Evolutionary conservation across 2,329 filamentous ascomycete species (phyloP), one percentile per base, ranked within the genome.

Genomic region (Nigrospora sphaerica): DNA sequence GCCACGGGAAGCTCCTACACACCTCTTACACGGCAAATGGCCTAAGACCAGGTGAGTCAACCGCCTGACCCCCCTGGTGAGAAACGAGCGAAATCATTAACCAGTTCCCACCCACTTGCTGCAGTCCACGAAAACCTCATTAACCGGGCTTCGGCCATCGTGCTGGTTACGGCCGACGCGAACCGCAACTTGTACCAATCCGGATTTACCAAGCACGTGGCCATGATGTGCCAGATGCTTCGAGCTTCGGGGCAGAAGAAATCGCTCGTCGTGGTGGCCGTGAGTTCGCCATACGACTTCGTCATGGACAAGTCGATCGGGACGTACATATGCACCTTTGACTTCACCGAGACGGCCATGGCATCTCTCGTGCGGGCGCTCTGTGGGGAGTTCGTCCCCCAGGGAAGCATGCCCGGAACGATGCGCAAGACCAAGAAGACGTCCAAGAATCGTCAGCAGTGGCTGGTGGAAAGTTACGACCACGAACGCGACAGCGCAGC

Each of bases 211-310:
- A 97, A 96, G 62, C 92, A 97, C 54, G 88, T 96, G 10, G 86
- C 91, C 12, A 93, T 95, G 85, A 92, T 96, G 67, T 96, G 91
- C 67, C 88, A 87, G 18, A 86, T 90, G 80, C 77, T 89, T 47
- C 80, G 82, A 7, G 81, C 84, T 7, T 79, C 78, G 13, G 86
- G 86, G 2, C 86, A 90, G 60, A 88, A 93, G 63, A 96, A 95
- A 66, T 88, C 91, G 1, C 70, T 96, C 34, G 83, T 96, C 19
- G 92, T 96, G 4, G 86, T 96, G 9, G 87, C 92, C 1, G 91
- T 95, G 54, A 95, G 90, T 66, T 96, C 91, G 1, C 92, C 92
- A 0, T 97, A 96, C 64, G 92, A 97, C 63, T 97, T 97, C 62
- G 90, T 89, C 39, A 90, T 92, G 78, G 92, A 97, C 59, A 85